Evolutionary conservation across 805 yeast genomes (phyloP).

Genomic region (Metschnikowia lochheadii): DNA sequence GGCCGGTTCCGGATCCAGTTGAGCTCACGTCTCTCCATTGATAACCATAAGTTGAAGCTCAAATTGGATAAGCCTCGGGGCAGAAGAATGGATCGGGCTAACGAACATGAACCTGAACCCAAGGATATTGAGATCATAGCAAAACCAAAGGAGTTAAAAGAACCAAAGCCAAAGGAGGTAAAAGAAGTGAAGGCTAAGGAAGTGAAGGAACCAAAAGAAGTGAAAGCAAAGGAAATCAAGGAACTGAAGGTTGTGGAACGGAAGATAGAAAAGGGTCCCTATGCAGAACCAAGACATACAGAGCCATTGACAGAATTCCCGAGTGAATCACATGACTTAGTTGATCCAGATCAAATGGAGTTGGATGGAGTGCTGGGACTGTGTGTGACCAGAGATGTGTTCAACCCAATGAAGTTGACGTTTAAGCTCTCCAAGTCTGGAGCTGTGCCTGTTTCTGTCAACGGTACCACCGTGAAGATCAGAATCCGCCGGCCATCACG

Average conservation of each 20-base stretch:
- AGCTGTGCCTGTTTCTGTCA: neutral
- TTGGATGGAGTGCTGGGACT: neutral
- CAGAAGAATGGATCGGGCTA: neutral
- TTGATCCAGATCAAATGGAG: neutral
- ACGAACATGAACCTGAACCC: too few relatives aligned
- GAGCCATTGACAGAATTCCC: too few relatives aligned
- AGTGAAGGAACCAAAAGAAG: too few relatives aligned
- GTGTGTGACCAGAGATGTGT: constrained; percentile 9
- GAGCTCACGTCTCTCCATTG: constrained; percentile 7
- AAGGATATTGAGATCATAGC: too few relatives aligned
- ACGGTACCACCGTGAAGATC: constrained; percentile 1
- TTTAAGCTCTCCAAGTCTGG: constrained; percentile 8
- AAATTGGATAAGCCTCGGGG: neutral
- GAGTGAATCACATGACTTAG: too few relatives aligned
- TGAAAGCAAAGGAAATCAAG: too few relatives aligned
- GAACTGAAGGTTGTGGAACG: too few relatives aligned
- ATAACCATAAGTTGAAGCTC: neutral
- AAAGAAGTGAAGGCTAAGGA: too few relatives aligned
- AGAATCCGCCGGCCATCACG: neutral
- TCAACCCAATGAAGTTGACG: constrained; percentile 6
- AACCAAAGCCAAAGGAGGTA: too few relatives aligned
- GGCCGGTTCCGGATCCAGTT: constrained; percentile 53
- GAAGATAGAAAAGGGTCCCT: too few relatives aligned
- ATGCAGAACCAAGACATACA: too few relatives aligned
- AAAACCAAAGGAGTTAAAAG: too few relatives aligned